These are phyloP conservation scores for Aspergillus aculeatus DNA, from an alignment of 2,329 filamentous ascomycete species.

Conservation along the genomic window DNA sequence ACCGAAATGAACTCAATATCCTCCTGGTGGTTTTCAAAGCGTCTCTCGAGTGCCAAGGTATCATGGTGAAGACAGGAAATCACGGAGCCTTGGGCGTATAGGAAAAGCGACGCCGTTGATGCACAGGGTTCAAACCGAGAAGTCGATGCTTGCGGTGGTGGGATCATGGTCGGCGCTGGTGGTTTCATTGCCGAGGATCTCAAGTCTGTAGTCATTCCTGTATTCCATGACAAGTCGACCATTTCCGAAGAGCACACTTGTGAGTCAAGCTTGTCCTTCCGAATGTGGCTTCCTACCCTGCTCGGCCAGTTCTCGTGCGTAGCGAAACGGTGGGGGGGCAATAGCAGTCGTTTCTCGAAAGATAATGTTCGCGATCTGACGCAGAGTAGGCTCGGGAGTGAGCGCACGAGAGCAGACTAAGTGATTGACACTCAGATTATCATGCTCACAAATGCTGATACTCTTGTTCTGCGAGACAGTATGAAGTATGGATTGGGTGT, in stretches of 20 bases:
- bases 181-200: constrained; percentile 55
- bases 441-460: not conserved
- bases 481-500: not conserved
- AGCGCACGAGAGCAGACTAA: not conserved
- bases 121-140: constrained; percentile 78
- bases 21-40: constrained; percentile 79
- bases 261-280: not conserved
- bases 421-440: not conserved
- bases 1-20: constrained; percentile 81
- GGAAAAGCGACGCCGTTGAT: constrained; percentile 84
- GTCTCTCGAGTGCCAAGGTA: constrained; percentile 80
- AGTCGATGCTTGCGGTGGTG: constrained; percentile 30
- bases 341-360: not conserved
- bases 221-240: constrained; percentile 60
- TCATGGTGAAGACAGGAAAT: constrained; percentile 91
- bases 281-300: not conserved
- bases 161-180: constrained; percentile 36
- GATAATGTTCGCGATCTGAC: not conserved
- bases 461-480: not conserved
- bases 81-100: constrained; percentile 79
- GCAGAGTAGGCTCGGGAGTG: not conserved
- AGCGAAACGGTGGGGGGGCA: not conserved
- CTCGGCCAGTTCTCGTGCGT: not conserved
- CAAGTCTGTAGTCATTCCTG: constrained; percentile 59
- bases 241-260: constrained; percentile 38